These are phyloP conservation scores for Nadsonia fulvescens DNA, from an alignment of 805 yeast species.

Conservation along the genomic window DNA sequence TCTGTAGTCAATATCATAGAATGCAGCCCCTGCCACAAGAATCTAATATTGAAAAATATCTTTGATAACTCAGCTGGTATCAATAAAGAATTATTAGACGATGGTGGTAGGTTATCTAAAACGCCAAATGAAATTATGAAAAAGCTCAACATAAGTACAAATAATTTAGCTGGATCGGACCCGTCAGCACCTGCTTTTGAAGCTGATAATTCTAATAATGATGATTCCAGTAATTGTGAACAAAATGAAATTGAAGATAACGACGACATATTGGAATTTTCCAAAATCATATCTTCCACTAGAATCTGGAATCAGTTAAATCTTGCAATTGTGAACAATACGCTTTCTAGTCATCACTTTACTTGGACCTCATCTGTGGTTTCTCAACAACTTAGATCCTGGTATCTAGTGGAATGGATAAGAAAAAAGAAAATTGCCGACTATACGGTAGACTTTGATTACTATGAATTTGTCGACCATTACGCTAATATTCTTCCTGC, in stretches of 20 bases:
- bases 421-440: slow-evolving; percentile 18
- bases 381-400: slow-evolving; percentile 20
- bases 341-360: slow-evolving; percentile 12
- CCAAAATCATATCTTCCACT: slow-evolving; percentile 12
- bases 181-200: slow-evolving; percentile 11
- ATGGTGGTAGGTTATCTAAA: slow-evolving; percentile 18
- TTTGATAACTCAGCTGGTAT: slow-evolving; percentile 21
- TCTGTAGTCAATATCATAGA: slow-evolving; percentile 22
- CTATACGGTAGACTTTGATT: slow-evolving; percentile 23
- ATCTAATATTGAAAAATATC: slow-evolving; percentile 15
- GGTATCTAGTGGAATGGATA: slow-evolving; percentile 23
- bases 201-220: slow-evolving; percentile 3
- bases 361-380: slow-evolving; percentile 20
- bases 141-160: slow-evolving; percentile 7
- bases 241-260: too few relatives aligned
- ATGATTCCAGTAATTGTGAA: slow-evolving; percentile 3
- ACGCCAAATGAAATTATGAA: slow-evolving; percentile 13
- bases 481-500: slow-evolving; percentile 18
- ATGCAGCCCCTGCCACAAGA: slow-evolving; percentile 12
- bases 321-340: slow-evolving; percentile 15
- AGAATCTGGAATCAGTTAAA: slow-evolving; percentile 21
- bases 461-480: slow-evolving; percentile 19
- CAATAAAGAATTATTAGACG: slow-evolving; percentile 20
- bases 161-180: not conserved
- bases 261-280: slow-evolving; percentile 3